phyloP scores from a whole-genome alignment of 2,329 filamentous ascomycete species.

The Cercospora brassicicola region DNA sequence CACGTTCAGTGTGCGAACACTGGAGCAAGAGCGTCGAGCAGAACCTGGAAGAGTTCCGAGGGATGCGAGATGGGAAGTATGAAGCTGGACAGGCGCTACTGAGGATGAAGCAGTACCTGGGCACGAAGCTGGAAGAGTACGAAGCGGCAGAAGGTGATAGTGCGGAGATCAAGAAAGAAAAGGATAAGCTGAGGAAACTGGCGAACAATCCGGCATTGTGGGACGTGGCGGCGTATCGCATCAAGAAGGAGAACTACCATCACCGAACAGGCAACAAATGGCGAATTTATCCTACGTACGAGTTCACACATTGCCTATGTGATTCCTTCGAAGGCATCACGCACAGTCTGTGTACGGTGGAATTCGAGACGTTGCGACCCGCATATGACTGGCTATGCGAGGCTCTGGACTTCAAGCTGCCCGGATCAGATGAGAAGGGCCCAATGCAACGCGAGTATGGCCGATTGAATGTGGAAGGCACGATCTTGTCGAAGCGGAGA shows the following conservation, averaged over 20 bases:
- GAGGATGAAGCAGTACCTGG: slow-evolving; percentile 89
- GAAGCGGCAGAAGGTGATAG: slow-evolving; percentile 37
- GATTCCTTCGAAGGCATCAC: slow-evolving; percentile 92
- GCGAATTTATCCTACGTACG: slow-evolving; percentile 94
- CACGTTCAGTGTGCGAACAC: slow-evolving; percentile 77
- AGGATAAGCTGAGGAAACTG: slow-evolving; percentile 37
- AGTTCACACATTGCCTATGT: slow-evolving; percentile 81
- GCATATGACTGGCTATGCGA: slow-evolving; percentile 92
- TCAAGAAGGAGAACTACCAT: slow-evolving; percentile 71
- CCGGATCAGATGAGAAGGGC: slow-evolving; percentile 51
- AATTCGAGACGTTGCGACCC: slow-evolving; percentile 80
- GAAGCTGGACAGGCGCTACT: slow-evolving; percentile 79
- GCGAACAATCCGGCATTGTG: slow-evolving; percentile 92
- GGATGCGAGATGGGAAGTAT: slow-evolving; percentile 90
- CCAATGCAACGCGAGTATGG: slow-evolving; percentile 90
- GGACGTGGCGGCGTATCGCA: slow-evolving; percentile 89
- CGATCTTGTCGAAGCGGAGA: slow-evolving; percentile 82
- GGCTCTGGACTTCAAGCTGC: slow-evolving; percentile 77
- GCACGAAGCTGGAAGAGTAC: slow-evolving; percentile 43
- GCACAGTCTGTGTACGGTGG: slow-evolving; percentile 88
- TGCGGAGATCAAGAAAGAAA: slow-evolving; percentile 37
- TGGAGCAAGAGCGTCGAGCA: slow-evolving; percentile 72
- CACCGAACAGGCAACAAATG: slow-evolving; percentile 78
- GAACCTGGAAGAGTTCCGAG: slow-evolving; percentile 79
- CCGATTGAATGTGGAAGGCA: slow-evolving; percentile 76